A percentile compares a stretch with the other conserved stretches of the same genome.
Evolutionary conservation across 1,284 basidiomycete species (phyloP).

Genomic region (Fistulinella cinereoalba): DNA sequence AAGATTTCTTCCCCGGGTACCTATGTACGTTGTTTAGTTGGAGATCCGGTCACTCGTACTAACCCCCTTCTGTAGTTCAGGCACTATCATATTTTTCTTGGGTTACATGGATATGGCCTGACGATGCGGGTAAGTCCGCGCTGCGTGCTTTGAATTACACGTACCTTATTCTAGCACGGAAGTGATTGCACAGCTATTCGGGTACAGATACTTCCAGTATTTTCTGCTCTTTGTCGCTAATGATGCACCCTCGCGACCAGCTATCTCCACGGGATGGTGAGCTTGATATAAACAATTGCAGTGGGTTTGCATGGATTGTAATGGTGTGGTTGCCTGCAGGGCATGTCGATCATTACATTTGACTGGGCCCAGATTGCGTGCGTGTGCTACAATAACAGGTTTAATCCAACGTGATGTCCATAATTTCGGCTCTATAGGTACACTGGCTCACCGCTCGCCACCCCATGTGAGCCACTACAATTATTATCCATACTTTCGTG

Average conservation of each 20-base stretch:
- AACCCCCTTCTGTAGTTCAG: constrained; percentile 26
- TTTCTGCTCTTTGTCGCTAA: background rate
- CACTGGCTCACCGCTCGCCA: constrained; percentile 43
- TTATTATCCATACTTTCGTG: constrained; percentile 1
- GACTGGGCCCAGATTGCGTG: constrained; percentile 51
- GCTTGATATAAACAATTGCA: background rate
- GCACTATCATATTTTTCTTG: constrained; percentile 55
- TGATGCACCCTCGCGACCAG: constrained; percentile 17
- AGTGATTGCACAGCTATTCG: constrained; percentile 42
- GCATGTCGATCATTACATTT: constrained; percentile 47
- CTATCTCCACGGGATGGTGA: constrained; percentile 38
- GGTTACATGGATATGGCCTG: constrained; percentile 58
- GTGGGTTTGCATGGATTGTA: background rate
- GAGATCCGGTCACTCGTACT: background rate
- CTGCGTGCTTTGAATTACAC: background rate
- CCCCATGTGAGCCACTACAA: constrained; percentile 26
- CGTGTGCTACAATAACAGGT: constrained; percentile 5
- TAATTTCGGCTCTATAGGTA: constrained; percentile 24
- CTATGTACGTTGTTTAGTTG: constrained; percentile 25
- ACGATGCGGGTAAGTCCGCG: constrained; percentile 33
- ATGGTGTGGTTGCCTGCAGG: too few relatives aligned
- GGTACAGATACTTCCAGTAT: constrained; percentile 24
- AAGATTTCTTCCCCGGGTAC: constrained; percentile 51
- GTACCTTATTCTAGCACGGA: background rate
- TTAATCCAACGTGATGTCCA: background rate